Evolutionary conservation across 2,329 filamentous ascomycete species (phyloP), one percentile per base, ranked within the genome.

Genomic region (Fusarium acutatum): DNA sequence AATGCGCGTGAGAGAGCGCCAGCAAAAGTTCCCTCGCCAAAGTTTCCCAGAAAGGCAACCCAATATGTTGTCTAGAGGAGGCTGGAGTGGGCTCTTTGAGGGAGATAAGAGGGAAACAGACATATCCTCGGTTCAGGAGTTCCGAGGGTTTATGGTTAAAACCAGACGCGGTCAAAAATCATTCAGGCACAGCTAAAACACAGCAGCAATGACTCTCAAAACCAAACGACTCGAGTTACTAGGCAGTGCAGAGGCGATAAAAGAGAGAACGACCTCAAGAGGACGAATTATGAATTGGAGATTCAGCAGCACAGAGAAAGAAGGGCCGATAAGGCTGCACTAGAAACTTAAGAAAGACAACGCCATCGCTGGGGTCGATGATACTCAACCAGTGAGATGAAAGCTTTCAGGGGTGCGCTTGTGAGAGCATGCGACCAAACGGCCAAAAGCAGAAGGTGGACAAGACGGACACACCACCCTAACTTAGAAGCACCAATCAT

Each of bases 1-100:
- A 77, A 79, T 79, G 75, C 73, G 79, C 74, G 77, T 77, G 77
- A 78, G 78, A 77, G 79, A 77, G 73, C 76, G 78, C 78, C 78
- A 80, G 81, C 82, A 83, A 83, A 83, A 83, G 82, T 83, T 81
- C 81, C 81, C 71, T 82, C 78, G 81, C 78, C 78, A 79, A 82
- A 76, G 57, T 80, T 81, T 75, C 80, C 79, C 60, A 75, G 76
- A 79, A 79, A 74, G 82, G 80, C 77, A 82, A 81, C 76, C 80
- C 75, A 79, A 79, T 78, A 76, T 79, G 67, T 73, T 72, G 72
- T 78, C 74, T 76, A 46, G 66, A 73, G 60, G 76, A 75, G 75
- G 69, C 75, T 77, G 52, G 67, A 75, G 74, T 69, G 71, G 64
- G 75, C 71, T 74, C 69, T 76, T 75, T 65, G 71, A 74, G 69